Evolutionary conservation across 495 filamentous ascomycete genomes (phyloP), one percentile per base, ranked within the genome.

Genomic region (Rhypophila decipiens): DNA sequence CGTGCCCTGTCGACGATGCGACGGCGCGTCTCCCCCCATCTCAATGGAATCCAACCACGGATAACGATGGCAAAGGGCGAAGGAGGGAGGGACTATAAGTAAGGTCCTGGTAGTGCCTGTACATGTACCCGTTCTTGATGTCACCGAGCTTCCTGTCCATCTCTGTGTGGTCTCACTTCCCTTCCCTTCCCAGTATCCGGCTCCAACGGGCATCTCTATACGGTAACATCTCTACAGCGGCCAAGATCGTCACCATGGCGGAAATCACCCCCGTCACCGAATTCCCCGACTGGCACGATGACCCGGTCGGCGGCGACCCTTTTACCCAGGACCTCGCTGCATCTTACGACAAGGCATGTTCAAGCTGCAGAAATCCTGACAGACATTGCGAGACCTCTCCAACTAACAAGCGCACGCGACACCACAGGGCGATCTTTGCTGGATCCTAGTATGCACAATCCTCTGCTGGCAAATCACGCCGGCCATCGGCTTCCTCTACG

Each of bases 401-500:
- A 12, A 31, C 13, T 7, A 11, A 34, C 7, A 44, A 20, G 29
- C 47, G 20, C 24, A n/a, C 39, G 37, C 19, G 3, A 17, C 15
- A 20, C 12, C 10, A 12, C 33, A 50, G 47, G 52, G 52, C 24
- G 45, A 53, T 42, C 42, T 49, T 5, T 38, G 35, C 18, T 54
- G 52, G 52, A 20, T 54, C 37, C 37, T 54, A n/a, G 52, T 58
- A 29, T 56, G 52, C 52, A 49, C 52, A 24, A 51, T 49, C 45
- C 50, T 61, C 12, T 58, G 58, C 29, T 60, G 58, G 50, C 60
- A 55, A 37, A 63, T 63, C 49, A 63, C 94, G 58, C 89, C 89
- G 11, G 89, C 89, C 50, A 87, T 95, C 68, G 89, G 89, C 18
- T 89, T 96, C 73, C 90, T 95, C 75, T 97, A 97, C 74, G 93